Percentiles rank a stretch among this genome's conserved stretches.
These are phyloP conservation scores for Herpetospermum pedunculosum DNA, from an alignment of 306 rosid genomes.

Conservation along the genomic window DNA sequence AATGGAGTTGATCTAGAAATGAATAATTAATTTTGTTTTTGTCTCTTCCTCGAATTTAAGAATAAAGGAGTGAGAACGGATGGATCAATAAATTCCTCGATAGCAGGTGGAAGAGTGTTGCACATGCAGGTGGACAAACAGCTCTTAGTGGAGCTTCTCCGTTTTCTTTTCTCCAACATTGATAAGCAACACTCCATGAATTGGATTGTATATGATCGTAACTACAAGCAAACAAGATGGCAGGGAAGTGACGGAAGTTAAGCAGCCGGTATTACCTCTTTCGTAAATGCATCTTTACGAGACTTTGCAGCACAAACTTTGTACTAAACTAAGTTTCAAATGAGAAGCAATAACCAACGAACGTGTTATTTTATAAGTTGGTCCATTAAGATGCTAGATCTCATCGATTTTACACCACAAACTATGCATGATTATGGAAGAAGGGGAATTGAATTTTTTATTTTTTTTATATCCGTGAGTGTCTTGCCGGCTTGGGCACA, in stretches of 20 bases:
- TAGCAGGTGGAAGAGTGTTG: too few relatives aligned
- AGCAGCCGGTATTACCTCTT: too few relatives aligned
- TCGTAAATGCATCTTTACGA: neutral
- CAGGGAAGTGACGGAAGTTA: neutral
- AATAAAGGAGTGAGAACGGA: too few relatives aligned
- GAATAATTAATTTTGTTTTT: too few relatives aligned
- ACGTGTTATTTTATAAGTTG: neutral
- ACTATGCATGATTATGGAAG: neutral
- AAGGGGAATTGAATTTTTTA: neutral
- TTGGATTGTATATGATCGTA: conserved; percentile 59
- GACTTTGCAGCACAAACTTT: neutral
- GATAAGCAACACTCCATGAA: conserved; percentile 82
- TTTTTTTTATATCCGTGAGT: too few relatives aligned
- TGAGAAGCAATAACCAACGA: neutral
- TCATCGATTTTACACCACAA: too few relatives aligned
- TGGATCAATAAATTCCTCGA: too few relatives aligned
- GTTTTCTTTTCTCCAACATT: conserved; percentile 87
- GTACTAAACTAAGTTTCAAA: neutral
- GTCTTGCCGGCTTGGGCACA: too few relatives aligned
- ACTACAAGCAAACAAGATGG: neutral
- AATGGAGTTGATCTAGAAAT: too few relatives aligned
- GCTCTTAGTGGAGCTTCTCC: conserved; percentile 76
- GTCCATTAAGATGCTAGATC: too few relatives aligned
- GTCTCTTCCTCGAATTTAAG: too few relatives aligned
- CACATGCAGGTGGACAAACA: conserved; percentile 74